A percentile compares a stretch with the other conserved stretches of the same genome.
These are phyloP conservation scores for Lachancea thermotolerans DNA, from an alignment of 805 yeast genomes.

Conservation along the genomic window DNA sequence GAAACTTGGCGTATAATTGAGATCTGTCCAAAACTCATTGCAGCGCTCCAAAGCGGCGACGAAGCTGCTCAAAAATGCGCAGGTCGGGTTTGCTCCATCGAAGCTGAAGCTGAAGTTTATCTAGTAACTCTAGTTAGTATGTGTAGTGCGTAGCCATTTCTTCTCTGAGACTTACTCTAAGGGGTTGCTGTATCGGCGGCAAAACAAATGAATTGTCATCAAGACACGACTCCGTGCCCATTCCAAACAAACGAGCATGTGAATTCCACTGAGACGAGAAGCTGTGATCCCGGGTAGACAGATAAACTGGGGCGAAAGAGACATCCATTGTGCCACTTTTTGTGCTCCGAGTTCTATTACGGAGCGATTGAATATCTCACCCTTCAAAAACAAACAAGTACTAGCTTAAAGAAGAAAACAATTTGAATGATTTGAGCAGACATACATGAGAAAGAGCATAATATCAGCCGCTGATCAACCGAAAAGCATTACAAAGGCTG, in stretches of 20 bases:
- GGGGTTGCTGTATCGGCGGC: conserved; percentile 6
- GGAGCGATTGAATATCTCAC: background rate
- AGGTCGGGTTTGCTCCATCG: background rate
- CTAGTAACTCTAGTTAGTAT: background rate
- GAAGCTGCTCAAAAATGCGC: background rate
- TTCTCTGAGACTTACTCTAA: conserved; percentile 1
- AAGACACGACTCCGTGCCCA: background rate
- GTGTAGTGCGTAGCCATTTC: background rate
- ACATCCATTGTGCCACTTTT: background rate
- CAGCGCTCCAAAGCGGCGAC: conserved; percentile 1
- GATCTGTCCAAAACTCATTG: conserved; percentile 6
- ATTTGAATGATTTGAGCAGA: no score
- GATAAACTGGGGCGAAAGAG: background rate
- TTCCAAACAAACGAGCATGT: background rate
- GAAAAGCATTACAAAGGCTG: no score
- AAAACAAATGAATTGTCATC: background rate
- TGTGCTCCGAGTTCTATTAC: background rate
- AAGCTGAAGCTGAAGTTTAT: background rate
- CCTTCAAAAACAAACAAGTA: background rate
- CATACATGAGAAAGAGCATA: no score
- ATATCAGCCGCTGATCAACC: no score
- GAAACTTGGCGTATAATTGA: conserved; percentile 4
- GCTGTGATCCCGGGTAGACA: background rate
- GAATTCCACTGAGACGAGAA: background rate
- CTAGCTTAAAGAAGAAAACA: no score